A percentile compares a stretch with the other conserved stretches of the same genome.
Evolutionary conservation across 2,329 filamentous ascomycete species (phyloP).

Genomic region (Fusarium chlamydosporum): DNA sequence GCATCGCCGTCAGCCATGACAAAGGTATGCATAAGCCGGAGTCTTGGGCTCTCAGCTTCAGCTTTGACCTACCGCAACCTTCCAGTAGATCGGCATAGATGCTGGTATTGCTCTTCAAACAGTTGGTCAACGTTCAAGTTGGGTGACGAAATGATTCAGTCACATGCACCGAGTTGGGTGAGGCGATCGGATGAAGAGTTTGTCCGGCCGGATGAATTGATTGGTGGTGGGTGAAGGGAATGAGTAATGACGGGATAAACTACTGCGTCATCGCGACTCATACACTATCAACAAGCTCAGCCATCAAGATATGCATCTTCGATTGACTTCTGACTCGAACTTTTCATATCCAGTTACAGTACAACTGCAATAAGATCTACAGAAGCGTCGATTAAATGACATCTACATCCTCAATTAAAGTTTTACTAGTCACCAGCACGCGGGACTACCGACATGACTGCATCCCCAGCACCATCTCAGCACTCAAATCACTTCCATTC

Average conservation of each 20-base stretch:
- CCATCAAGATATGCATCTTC: not conserved
- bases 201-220: not conserved
- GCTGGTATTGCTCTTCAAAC: too few relatives aligned
- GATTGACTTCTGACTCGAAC: not conserved
- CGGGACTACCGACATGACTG: conserved; percentile 31
- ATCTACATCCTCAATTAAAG: conserved; percentile 1
- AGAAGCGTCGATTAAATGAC: not conserved
- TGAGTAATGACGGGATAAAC: not conserved
- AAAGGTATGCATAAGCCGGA: too few relatives aligned
- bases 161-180: not conserved
- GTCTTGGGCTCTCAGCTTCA: too few relatives aligned
- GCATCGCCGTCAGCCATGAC: not conserved
- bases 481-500: conserved; percentile 19
- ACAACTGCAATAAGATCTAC: not conserved
- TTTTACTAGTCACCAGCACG: conserved; percentile 32
- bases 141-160: too few relatives aligned
- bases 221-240: not conserved
- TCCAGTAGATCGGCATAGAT: too few relatives aligned
- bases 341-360: not conserved
- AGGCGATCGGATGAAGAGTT: not conserved
- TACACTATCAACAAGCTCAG: not conserved
- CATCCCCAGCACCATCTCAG: conserved; percentile 20
- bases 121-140: too few relatives aligned
- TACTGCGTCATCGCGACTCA: conserved; percentile 4
- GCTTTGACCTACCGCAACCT: too few relatives aligned